Evolutionary conservation across 768 basidiomycete species (phyloP).

Genomic region (Hydnum rufescens): DNA sequence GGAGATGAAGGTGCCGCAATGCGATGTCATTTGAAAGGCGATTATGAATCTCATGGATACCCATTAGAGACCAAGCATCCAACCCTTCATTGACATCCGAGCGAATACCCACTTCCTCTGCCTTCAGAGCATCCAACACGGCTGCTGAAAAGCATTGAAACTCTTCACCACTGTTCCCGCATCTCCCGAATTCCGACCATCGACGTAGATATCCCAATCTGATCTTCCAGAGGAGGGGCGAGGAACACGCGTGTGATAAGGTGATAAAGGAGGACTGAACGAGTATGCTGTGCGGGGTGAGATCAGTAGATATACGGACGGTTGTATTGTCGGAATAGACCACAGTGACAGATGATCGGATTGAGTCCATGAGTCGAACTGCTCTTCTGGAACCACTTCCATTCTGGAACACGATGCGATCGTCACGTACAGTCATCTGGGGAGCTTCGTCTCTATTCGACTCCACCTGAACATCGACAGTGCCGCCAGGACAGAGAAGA

Average conservation of each 20-base stretch:
- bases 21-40: slow-evolving; percentile 8
- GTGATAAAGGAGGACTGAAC: slow-evolving; percentile 39
- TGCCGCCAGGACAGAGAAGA: slow-evolving; percentile 3
- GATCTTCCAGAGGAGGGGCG: slow-evolving; percentile 33
- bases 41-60: slow-evolving; percentile 3
- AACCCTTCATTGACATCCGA: slow-evolving; percentile 6
- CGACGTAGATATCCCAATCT: slow-evolving; percentile 34
- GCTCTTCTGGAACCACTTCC: slow-evolving; percentile 15
- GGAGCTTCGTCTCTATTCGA: not conserved
- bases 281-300: slow-evolving; percentile 34
- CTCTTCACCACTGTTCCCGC: slow-evolving; percentile 28
- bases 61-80: not conserved
- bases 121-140: slow-evolving; percentile 28
- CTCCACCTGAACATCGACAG: slow-evolving; percentile 2
- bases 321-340: slow-evolving; percentile 31
- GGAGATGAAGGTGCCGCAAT: not conserved
- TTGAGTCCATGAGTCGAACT: slow-evolving; percentile 27
- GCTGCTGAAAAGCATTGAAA: slow-evolving; percentile 37
- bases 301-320: slow-evolving; percentile 31
- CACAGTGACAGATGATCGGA: slow-evolving; percentile 33
- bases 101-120: slow-evolving; percentile 18
- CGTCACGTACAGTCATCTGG: not conserved
- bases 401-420: not conserved
- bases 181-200: slow-evolving; percentile 33
- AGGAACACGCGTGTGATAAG: slow-evolving; percentile 40